Evolutionary conservation across 805 yeast species (phyloP), one percentile per base, ranked within the genome.

Genomic region (Martiniozyma abietophila): DNA sequence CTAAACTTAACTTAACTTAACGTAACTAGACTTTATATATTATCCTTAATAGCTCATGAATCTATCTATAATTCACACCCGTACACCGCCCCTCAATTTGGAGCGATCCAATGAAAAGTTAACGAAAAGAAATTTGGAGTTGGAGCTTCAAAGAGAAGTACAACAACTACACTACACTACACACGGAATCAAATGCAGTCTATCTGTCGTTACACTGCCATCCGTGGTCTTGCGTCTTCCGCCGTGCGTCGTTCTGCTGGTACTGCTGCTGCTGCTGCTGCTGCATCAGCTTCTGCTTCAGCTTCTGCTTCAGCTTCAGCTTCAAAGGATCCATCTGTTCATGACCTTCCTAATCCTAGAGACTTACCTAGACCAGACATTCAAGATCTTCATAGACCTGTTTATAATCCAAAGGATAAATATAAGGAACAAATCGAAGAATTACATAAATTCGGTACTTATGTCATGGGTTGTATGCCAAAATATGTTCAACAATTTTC

Each of bases 401-500:
- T 80, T 39, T 74, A 71, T 41, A 81, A 84, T 61, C 94, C 94
- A 27, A 76, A 84, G 34, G 94, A 82, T 45, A 69, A 74, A 53
- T 81, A 76, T 61, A 64, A 63, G 49, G 81, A 71, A 44, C 76
- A 71, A 40, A 57, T 59, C 34, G 88, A 76, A 51, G 84, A 80
- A 45, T 66, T 83, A 42, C 94, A 81, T 64, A 74, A 75, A 59
- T 84, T 80, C 57, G 95, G 95, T 18, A 69, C 73, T 36, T 84
- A 84, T 53, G 56, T 84, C 44, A 78, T 80, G 69, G 69, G 83
- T 7, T 72, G 82, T 43, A 53, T 84, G 61, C 95, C 95, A 31
- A 84, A 82, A 58, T 81, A 63, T 51, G 69, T 84, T 42, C 94
- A 84, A 62, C 80, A 80, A 56, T 84, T 82, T 49, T 67, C 83